Evolutionary conservation across 352 stramenopile genomes (phyloP), one percentile per base, ranked within the genome.

Genomic region (Phytopythium mirpurense): DNA sequence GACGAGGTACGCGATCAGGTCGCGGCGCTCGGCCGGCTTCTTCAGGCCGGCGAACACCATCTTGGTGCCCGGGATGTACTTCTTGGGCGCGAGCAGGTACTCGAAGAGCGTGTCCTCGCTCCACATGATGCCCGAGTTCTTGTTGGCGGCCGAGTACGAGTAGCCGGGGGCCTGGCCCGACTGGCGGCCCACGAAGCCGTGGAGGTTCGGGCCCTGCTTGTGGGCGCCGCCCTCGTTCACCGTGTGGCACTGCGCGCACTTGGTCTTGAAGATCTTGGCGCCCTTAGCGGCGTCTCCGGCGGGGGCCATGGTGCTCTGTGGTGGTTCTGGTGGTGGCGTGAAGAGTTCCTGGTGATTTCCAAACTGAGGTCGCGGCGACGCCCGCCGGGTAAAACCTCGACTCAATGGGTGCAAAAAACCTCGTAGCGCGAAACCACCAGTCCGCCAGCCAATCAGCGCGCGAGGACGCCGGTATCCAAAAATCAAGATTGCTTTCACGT

Each of bases 51-150:
- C 97, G 62, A 99, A 99, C 41, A 99, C 95, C 97, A 99, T 99
- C 86, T 99, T 99, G 54, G 97, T 99, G 67, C 97, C 97, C 93
- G 98, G 98, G 68, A 99, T 99, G 94, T 99, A 99, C 86, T 99
- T 99, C 93, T 99, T 99, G 16, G 97, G 97, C 50, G 97, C 97
- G 32, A 98, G 83, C 40, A 99, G 83, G 84, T 99, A 99, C 60
- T 99, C 95, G 67, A 99, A 99, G 19, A 99, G 75, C 42, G 96
- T 98, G 63, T 97, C 90, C 47, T 99, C 95, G 18, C 76, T 96
- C 97, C 96, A 99, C 15, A 74, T 79, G 56, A 99, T 87, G 40
- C 84, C 85, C 64, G 88, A 98, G 78, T 98, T 99, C 91, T 99
- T 99, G 87, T 99, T 99, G 62, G 97, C 97, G 38, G 82, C 79